These are phyloP conservation scores for Furcasterigmium sp. DNA, from an alignment of 2,329 filamentous ascomycete species.

Conservation along the genomic window DNA sequence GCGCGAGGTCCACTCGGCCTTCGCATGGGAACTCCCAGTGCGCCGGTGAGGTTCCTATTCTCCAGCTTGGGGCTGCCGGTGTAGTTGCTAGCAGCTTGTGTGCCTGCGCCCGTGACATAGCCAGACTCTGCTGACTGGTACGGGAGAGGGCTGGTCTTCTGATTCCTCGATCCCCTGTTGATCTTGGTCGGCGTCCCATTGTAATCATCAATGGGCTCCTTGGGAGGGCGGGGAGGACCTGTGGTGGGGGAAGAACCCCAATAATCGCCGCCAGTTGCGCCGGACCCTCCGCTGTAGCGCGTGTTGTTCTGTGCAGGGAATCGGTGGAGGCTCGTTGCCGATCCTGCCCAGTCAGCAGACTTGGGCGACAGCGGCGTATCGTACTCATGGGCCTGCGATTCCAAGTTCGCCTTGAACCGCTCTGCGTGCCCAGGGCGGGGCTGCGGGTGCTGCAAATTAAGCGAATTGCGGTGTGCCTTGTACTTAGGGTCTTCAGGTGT, in stretches of 20 bases:
- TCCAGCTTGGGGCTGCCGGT: constrained; percentile 48
- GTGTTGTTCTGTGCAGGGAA: constrained; percentile 39
- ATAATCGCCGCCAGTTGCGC: constrained; percentile 31
- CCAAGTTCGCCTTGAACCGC: constrained; percentile 68
- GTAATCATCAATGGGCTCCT: constrained; percentile 50
- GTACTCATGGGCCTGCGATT: constrained; percentile 67
- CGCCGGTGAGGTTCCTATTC: constrained; percentile 52
- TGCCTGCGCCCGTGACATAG: constrained; percentile 43
- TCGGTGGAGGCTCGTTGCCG: constrained; percentile 52
- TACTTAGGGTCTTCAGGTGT: constrained; percentile 70
- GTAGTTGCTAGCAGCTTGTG: constrained; percentile 44
- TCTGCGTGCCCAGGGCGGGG: constrained; percentile 69
- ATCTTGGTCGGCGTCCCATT: constrained; percentile 40
- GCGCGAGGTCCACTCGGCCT: constrained; percentile 54
- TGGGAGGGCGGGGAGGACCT: constrained; percentile 54
- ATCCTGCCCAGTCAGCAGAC: constrained; percentile 59
- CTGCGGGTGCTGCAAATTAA: constrained; percentile 76
- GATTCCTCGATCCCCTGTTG: constrained; percentile 43
- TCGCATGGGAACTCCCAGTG: constrained; percentile 44
- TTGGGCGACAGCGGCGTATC: constrained; percentile 54
- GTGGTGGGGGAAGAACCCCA: constrained; percentile 38
- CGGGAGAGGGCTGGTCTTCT: constrained; percentile 51
- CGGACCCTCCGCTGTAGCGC: constrained; percentile 38
- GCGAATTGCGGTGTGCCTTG: constrained; percentile 73
- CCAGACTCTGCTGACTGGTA: constrained; percentile 51